Conservation (phyloP, 345 rosid species). For the Corchorus capsularis region DNA sequence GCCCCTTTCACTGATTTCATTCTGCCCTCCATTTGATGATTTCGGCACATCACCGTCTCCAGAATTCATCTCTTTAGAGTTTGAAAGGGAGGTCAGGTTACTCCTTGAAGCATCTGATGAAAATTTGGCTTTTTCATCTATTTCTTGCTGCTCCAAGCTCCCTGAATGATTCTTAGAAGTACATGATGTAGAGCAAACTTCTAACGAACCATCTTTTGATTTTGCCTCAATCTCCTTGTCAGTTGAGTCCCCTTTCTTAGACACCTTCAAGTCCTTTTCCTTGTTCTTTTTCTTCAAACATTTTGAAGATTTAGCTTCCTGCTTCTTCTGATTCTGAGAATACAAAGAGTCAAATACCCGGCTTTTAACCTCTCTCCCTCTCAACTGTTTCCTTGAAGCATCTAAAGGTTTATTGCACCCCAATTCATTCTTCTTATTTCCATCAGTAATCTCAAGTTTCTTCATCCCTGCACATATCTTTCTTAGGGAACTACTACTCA, state of each 20-base stretch:
- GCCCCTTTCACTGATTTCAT: not conserved
- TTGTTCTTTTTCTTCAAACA: slow-evolving; percentile 38
- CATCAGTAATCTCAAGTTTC: slow-evolving; percentile 62
- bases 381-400: slow-evolving; percentile 44
- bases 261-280: slow-evolving; percentile 20
- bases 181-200: slow-evolving; percentile 19
- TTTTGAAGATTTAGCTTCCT: slow-evolving; percentile 35
- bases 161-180: slow-evolving; percentile 4
- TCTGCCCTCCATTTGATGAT: slow-evolving; percentile 12
- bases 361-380: slow-evolving; percentile 83
- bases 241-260: slow-evolving; percentile 34
- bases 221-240: slow-evolving; percentile 44
- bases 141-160: not conserved
- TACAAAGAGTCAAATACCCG: slow-evolving; percentile 72
- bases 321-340: slow-evolving; percentile 37
- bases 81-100: slow-evolving; percentile 8
- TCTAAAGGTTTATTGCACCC: slow-evolving; percentile 37
- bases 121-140: slow-evolving; percentile 28
- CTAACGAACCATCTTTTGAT: slow-evolving; percentile 26
- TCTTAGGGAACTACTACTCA: slow-evolving; percentile 43
- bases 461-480: slow-evolving; percentile 60
- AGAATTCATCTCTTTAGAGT: slow-evolving; percentile 11
- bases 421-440: slow-evolving; percentile 38
- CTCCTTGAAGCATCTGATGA: slow-evolving; percentile 14
- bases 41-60: not conserved